Base-by-base conservation (phyloP, 1,284 basidiomycete genomes). In the Apiotrichum sp. region DNA sequence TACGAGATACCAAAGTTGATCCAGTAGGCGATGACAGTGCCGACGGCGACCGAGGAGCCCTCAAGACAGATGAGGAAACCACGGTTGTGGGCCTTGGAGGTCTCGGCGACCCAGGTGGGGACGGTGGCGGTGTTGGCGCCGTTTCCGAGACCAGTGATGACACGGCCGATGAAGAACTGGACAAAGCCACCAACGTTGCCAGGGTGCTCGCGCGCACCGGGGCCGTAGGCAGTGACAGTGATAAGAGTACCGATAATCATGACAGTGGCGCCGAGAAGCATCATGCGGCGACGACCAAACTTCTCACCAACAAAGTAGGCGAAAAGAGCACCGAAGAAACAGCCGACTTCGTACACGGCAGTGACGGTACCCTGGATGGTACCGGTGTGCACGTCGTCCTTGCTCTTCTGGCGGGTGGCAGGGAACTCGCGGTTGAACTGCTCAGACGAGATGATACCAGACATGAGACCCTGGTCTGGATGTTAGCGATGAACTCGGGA, bases 31-130 rank as follows among this genome's bases (percentile, higher is more conserved):
- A 78, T 71, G 64, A 76, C 66, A 54, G 80, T 76, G 52, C 82
- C 81, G 57, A 79, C 74, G 46, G 81, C 80, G 57, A 83, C 81
- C 51, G 82, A 80, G 8, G 80, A 79, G 9, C 80, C 80, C 66
- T 83, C 81, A 51, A 83, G 75, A 68, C 80, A 80, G 60, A 83
- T 81, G 50, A 82, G 77, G 65, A 81, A 77, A 52, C 82, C 82
- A 65, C 82, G 78, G 66, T 82, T 81, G 72, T 82, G 77, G 13
- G 82, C 77, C 64, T 80, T 80, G 50, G 82, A 80, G 36, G 79
- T 78, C 69, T 83, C 82, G 40, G 81, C 80, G 53, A 83, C 80
- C 77, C 81, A 80, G 14, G 79, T 78, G 6, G 82, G 81, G 50
- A 82, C 80, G 16, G 82, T 82, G 4, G 80, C 79, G 22, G 81